phyloP scores from a whole-genome alignment of 1,284 basidiomycete species.

The Butyriboletus regius region DNA sequence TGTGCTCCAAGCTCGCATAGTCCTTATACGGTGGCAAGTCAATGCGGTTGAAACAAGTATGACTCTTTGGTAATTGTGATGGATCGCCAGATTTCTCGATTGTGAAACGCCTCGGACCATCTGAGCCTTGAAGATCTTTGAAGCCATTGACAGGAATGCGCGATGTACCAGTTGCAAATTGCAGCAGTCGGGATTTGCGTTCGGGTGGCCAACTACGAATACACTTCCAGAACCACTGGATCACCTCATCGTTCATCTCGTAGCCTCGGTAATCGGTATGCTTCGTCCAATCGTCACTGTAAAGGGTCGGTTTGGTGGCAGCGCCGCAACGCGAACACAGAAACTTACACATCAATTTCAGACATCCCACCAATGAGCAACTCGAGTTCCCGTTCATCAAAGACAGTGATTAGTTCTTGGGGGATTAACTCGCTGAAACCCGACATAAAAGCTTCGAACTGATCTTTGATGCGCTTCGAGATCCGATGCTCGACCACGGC shows the following conservation, averaged over 20 bases:
- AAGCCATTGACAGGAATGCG: constrained; percentile 90
- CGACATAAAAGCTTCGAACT: constrained; percentile 91
- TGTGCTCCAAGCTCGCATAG: constrained; percentile 75
- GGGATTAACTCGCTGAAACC: constrained; percentile 94
- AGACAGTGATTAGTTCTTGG: constrained; percentile 87
- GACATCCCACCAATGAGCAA: constrained; percentile 92
- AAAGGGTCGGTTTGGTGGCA: constrained; percentile 1
- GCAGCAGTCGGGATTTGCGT: constrained; percentile 80
- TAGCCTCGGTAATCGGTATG: constrained; percentile 71
- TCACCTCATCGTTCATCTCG: constrained; percentile 75
- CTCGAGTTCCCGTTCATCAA: constrained; percentile 91
- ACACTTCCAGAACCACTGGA: constrained; percentile 97
- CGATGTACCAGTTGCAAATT: constrained; percentile 89
- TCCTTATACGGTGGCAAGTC: constrained; percentile 82
- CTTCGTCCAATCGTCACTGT: constrained; percentile 69
- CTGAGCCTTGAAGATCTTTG: constrained; percentile 89
- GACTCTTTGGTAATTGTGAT: constrained; percentile 76
- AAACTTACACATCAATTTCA: constrained; percentile 79
- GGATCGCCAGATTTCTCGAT: constrained; percentile 86
- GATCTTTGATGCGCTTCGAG: constrained; percentile 83
- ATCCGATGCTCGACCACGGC: constrained; percentile 86
- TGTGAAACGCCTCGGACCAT: constrained; percentile 83
- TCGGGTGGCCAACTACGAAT: constrained; percentile 88
- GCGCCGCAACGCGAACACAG: background rate
- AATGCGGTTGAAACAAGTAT: constrained; percentile 81